Conservation (phyloP, 805 yeast genomes). For the Wickerhamomyces subpelliculosus region DNA sequence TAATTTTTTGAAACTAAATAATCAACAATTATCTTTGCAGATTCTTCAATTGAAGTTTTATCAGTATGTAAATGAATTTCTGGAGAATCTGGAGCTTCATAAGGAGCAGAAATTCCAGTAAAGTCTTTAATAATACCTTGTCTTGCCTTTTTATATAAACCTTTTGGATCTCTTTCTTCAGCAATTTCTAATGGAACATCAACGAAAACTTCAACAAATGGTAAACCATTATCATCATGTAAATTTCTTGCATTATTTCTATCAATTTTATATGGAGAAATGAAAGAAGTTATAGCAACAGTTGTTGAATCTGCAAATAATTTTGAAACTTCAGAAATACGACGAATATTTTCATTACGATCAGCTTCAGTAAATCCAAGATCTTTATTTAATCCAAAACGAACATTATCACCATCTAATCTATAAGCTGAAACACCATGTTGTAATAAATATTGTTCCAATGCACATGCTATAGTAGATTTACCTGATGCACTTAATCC, state of each 20-base stretch:
- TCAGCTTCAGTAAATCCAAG: constrained; percentile 88
- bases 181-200: constrained; percentile 94
- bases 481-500: constrained; percentile 95
- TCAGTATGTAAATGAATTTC: constrained; percentile 79
- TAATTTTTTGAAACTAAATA: constrained; percentile 51
- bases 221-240: constrained; percentile 67
- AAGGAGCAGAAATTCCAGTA: constrained; percentile 94
- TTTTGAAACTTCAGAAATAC: constrained; percentile 92
- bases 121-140: constrained; percentile 91
- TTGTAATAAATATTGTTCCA: constrained; percentile 74
- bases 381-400: constrained; percentile 94
- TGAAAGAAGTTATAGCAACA: constrained; percentile 84
- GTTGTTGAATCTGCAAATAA: constrained; percentile 90
- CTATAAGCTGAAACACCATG: constrained; percentile 73
- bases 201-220: constrained; percentile 85
- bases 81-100: constrained; percentile 83
- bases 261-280: constrained; percentile 84
- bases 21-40: constrained; percentile 64
- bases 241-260: constrained; percentile 80
- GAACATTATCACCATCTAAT: constrained; percentile 88
- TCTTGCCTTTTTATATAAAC: constrained; percentile 92
- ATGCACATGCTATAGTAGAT: constrained; percentile 86
- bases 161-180: constrained; percentile 96
- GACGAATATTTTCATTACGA: constrained; percentile 89
- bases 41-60: constrained; percentile 66